Percentiles rank a stretch among this genome's conserved stretches.
phyloP scores from a whole-genome alignment of 768 basidiomycete species.

The Chalciporus sphaerocephalus region DNA sequence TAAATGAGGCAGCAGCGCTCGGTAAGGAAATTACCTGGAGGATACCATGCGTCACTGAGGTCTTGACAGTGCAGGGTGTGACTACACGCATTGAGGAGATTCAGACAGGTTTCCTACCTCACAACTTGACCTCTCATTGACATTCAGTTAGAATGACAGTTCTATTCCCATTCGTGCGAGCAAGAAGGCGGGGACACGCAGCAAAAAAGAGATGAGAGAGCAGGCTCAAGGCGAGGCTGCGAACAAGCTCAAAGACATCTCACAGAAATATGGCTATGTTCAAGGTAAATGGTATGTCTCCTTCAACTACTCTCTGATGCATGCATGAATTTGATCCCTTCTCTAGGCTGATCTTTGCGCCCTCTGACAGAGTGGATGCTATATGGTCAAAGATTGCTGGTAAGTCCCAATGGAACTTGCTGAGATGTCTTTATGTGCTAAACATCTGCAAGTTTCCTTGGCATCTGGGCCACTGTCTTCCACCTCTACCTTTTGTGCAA shows the following conservation, averaged over 20 bases:
- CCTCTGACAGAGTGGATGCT: conserved; percentile 55
- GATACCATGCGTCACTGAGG: neutral
- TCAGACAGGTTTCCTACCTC: conserved; percentile 38
- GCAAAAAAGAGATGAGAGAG: conserved; percentile 74
- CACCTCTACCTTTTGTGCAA: conserved; percentile 53
- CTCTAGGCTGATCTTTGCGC: conserved; percentile 63
- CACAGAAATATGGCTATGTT: conserved; percentile 49
- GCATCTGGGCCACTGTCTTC: conserved; percentile 57
- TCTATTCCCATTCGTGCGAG: conserved; percentile 63
- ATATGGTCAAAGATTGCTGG: conserved; percentile 63
- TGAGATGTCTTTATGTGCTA: neutral
- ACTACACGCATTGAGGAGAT: conserved; percentile 57
- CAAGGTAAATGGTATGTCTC: conserved; percentile 62
- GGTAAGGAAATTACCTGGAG: conserved; percentile 32
- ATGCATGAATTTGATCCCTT: neutral
- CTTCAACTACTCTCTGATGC: neutral
- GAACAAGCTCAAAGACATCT: conserved; percentile 55
- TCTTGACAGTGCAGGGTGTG: conserved; percentile 48
- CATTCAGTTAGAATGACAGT: conserved; percentile 48
- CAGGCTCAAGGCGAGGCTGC: conserved; percentile 56
- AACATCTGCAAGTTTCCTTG: conserved; percentile 50
- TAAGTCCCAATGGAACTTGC: conserved; percentile 37
- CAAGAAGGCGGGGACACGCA: conserved; percentile 68
- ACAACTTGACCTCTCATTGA: neutral
- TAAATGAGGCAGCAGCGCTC: conserved; percentile 42